Evolutionary conservation across 257 asterid genomes (phyloP), one percentile per base, ranked within the genome.

Genomic region (Orobanche coerulescens): DNA sequence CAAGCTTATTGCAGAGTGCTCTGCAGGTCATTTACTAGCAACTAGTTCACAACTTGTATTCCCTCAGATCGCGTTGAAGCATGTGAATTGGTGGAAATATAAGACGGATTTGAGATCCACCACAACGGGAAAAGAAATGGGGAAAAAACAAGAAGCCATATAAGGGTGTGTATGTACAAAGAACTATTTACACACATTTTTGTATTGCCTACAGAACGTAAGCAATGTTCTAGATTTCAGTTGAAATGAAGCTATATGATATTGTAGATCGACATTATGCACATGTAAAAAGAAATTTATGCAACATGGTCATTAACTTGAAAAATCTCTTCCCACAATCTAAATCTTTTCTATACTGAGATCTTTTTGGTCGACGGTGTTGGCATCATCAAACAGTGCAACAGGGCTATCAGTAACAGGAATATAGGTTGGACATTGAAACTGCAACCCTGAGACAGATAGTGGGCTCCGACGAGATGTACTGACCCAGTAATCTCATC

Each of bases 401-500:
- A 71, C 69, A 84, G 58, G 25, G 85, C 67, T 60, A 74, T 62
- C 24, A 82, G 64, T 52, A 78, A 71, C 62, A 78, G 76, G 66
- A 78, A 51, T 12, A 67, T 60, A 68, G 62, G 61, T 19, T 34
- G 70, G 28, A 73, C 58, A 22, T 57, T 37, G 46, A 76, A 64
- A 58, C 58, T 40, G 68, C 66, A 72, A 49, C 82, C 81, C 50
- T 43, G 54, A 8, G 94, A 65, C 34, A 92, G 65, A 25, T 85
- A 75, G 80, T 88, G 98, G 69, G 98, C 94, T 50, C 98, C 98
- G 6, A 92, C 98, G n/a, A 92, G 82, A 80, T 86, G 98, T 39
- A 92, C 97, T n/a, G 96, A 92, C 42, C 98, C 98, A 0, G 98
- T 92, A 51, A 92, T 75, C 64, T 92, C 98, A 62, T 92, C 97